Conservation (phyloP, 2,329 filamentous ascomycete genomes). For the Phaeoacremonium minimum region DNA sequence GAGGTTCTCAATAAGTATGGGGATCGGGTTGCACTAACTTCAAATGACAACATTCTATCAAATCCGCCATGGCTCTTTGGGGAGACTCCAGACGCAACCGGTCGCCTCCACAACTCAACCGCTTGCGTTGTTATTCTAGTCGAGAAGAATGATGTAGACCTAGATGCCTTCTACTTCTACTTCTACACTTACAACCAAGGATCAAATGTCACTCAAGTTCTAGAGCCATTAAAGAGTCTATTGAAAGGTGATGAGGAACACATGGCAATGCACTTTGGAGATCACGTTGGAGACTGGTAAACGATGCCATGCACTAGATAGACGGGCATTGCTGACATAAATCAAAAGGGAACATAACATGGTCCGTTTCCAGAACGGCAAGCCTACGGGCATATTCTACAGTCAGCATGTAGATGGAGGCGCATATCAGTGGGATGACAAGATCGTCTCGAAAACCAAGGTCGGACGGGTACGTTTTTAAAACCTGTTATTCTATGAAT, state of each 20-base stretch:
- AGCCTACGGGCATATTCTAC: constrained; percentile 9
- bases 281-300: constrained; percentile 21
- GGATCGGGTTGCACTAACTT: constrained; percentile 16
- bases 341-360: constrained; percentile 24
- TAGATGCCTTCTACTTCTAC: constrained; percentile 28
- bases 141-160: constrained; percentile 16
- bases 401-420: constrained; percentile 8
- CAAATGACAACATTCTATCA: constrained; percentile 19
- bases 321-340: not conserved
- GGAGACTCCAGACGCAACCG: constrained; percentile 15
- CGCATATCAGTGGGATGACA: constrained; percentile 18
- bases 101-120: constrained; percentile 16
- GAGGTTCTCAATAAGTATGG: constrained; percentile 16
- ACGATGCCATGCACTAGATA: not conserved
- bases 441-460: constrained; percentile 12
- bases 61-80: constrained; percentile 21
- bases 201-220: constrained; percentile 22
- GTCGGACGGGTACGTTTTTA: constrained; percentile 18
- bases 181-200: constrained; percentile 28
- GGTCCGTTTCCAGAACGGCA: constrained; percentile 17
- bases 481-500: not conserved
- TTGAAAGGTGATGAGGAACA: constrained; percentile 9
- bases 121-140: constrained; percentile 24
- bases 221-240: constrained; percentile 19
- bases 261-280: constrained; percentile 14